These are phyloP conservation scores for Crithidia sp. DNA, from an alignment of 208 protist species.

Conservation along the genomic window DNA sequence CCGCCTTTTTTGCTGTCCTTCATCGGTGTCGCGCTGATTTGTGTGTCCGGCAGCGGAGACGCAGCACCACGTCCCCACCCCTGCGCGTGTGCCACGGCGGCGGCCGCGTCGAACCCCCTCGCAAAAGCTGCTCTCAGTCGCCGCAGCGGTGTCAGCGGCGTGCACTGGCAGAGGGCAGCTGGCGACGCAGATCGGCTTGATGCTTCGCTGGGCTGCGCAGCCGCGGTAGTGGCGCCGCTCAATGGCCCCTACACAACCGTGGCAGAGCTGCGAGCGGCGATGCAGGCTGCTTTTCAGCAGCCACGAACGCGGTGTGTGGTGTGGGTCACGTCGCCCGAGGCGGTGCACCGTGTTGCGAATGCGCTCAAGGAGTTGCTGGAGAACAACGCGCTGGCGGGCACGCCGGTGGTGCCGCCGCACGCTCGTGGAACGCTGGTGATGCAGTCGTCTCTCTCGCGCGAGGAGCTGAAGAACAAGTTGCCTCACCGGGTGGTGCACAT, in stretches of 20 bases:
- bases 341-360: slow-evolving; percentile 41
- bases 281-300: slow-evolving; percentile 27
- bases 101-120: slow-evolving; percentile 17
- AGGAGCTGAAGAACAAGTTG: slow-evolving; percentile 59
- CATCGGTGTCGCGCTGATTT: neutral
- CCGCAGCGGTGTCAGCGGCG: slow-evolving; percentile 37
- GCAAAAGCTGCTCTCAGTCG: slow-evolving; percentile 32
- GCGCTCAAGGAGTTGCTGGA: slow-evolving; percentile 78
- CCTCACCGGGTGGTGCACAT: slow-evolving; percentile 84
- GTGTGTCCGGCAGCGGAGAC: no score
- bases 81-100: slow-evolving; percentile 21
- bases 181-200: slow-evolving; percentile 12
- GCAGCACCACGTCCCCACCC: slow-evolving; percentile 12
- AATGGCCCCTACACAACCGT: slow-evolving; percentile 13
- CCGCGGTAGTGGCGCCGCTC: slow-evolving; percentile 8
- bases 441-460: slow-evolving; percentile 39
- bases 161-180: slow-evolving; percentile 27
- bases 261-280: slow-evolving; percentile 28
- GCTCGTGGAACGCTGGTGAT: slow-evolving; percentile 57
- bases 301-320: slow-evolving; percentile 36
- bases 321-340: slow-evolving; percentile 51
- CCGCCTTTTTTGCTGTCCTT: neutral
- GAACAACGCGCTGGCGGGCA: slow-evolving; percentile 61
- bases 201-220: slow-evolving; percentile 19
- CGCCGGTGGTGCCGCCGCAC: slow-evolving; percentile 44